Evolutionary conservation across 176 grass and related monocot species (phyloP).

Genomic region (Musa schizocarpa): DNA sequence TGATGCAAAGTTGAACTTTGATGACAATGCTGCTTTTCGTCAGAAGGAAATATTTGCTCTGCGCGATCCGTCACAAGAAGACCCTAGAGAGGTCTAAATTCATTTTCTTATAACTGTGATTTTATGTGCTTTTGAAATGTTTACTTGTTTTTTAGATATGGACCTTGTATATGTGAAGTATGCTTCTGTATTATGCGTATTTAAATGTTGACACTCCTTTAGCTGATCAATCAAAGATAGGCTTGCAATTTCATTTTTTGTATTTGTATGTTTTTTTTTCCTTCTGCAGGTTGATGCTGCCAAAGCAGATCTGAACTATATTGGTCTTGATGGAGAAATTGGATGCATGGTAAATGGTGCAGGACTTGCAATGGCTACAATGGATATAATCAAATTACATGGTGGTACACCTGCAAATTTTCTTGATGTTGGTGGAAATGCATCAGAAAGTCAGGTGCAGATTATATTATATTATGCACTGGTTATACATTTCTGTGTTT

Average conservation of each 20-base stretch:
- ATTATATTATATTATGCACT: not conserved
- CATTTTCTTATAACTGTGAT: not conserved
- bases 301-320: slow-evolving; percentile 67
- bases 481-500: not conserved
- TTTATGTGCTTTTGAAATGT: slow-evolving; percentile 7
- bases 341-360: slow-evolving; percentile 99
- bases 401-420: slow-evolving; percentile 99
- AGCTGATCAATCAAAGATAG: not conserved
- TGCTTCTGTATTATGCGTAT: not conserved
- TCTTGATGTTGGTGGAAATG: slow-evolving; percentile 98
- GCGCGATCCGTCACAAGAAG: slow-evolving; percentile 93
- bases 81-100: slow-evolving; percentile 69
- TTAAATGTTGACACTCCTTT: not conserved
- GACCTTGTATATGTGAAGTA: not conserved
- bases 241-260: slow-evolving; percentile 2
- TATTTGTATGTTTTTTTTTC: slow-evolving; percentile 14
- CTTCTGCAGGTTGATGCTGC: slow-evolving; percentile 33
- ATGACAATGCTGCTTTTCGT: slow-evolving; percentile 93
- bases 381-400: slow-evolving; percentile 99
- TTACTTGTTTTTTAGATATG: not conserved
- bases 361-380: slow-evolving; percentile 97
- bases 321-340: slow-evolving; percentile 97
- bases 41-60: slow-evolving; percentile 90
- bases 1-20: slow-evolving; percentile 99
- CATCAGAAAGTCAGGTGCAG: slow-evolving; percentile 87